phyloP scores from a whole-genome alignment of 1,139 yeast species.

The Hemisphaericaspora xylanilytica region DNA sequence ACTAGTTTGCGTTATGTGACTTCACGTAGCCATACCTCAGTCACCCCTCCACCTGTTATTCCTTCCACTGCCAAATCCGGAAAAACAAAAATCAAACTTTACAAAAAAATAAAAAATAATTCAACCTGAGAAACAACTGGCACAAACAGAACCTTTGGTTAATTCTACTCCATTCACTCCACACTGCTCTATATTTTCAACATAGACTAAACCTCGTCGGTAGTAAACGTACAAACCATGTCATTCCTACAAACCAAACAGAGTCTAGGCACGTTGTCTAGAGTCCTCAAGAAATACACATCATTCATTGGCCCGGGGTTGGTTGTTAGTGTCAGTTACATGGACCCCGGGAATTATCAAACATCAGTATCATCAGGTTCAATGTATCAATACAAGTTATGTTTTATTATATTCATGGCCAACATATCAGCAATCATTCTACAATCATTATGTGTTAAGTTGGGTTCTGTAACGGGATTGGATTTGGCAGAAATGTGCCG shows the following conservation, averaged over 20 bases:
- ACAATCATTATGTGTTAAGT: conserved; percentile 68
- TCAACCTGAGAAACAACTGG: no score
- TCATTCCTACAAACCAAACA: neutral
- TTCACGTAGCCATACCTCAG: no score
- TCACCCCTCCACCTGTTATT: no score
- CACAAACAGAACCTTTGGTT: no score
- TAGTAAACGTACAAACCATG: no score
- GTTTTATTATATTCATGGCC: conserved; percentile 62
- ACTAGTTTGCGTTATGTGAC: no score
- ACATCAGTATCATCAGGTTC: conserved; percentile 82
- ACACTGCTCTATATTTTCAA: no score
- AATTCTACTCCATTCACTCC: no score
- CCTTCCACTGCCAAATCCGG: no score
- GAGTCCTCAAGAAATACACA: conserved; percentile 43
- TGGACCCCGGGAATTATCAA: conserved; percentile 82
- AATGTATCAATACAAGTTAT: conserved; percentile 60
- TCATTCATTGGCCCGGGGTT: conserved; percentile 78
- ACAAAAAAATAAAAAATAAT: no score
- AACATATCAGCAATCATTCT: conserved; percentile 70
- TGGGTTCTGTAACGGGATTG: conserved; percentile 76
- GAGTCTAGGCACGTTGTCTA: neutral
- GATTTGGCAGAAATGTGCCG: conserved; percentile 78
- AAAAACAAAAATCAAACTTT: no score
- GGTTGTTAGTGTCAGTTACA: conserved; percentile 72
- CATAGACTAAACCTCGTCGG: no score